Conservation (phyloP, 2,329 filamentous ascomycete genomes). For the Rhexocercosporidium sp. region DNA sequence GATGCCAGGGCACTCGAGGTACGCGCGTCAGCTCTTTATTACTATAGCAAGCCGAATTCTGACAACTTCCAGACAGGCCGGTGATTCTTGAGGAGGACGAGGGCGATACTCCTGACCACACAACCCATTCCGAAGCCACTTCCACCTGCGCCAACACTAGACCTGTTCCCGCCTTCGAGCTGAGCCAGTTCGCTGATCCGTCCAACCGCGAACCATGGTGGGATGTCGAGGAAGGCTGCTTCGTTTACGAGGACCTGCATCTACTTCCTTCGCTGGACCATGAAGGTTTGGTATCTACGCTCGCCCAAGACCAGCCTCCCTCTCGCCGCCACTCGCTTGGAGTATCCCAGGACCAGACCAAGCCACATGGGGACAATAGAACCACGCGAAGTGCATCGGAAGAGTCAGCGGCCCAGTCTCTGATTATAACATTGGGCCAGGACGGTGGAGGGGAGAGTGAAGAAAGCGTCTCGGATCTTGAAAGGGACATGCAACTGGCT, state of each 20-base stretch:
- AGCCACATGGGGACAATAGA: slow-evolving; percentile 7
- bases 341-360: slow-evolving; percentile 3
- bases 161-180: slow-evolving; percentile 6
- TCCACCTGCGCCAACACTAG: not conserved
- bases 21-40: slow-evolving; percentile 7
- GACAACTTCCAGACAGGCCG: slow-evolving; percentile 3
- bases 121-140: not conserved
- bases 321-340: slow-evolving; percentile 1
- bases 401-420: slow-evolving; percentile 4
- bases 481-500: slow-evolving; percentile 12
- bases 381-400: slow-evolving; percentile 6
- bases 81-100: slow-evolving; percentile 19
- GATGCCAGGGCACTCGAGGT: slow-evolving; percentile 6
- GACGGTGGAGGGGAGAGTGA: slow-evolving; percentile 14
- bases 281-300: slow-evolving; percentile 9
- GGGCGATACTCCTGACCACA: not conserved
- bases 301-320: slow-evolving; percentile 14
- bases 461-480: slow-evolving; percentile 14
- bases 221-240: slow-evolving; percentile 16
- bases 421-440: slow-evolving; percentile 5
- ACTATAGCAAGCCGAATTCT: slow-evolving; percentile 11
- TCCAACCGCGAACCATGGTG: slow-evolving; percentile 11
- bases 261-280: slow-evolving; percentile 8
- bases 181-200: not conserved
- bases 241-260: slow-evolving; percentile 9